Conservation (phyloP, 73 alveolate species). For the Chromera velia region DNA sequence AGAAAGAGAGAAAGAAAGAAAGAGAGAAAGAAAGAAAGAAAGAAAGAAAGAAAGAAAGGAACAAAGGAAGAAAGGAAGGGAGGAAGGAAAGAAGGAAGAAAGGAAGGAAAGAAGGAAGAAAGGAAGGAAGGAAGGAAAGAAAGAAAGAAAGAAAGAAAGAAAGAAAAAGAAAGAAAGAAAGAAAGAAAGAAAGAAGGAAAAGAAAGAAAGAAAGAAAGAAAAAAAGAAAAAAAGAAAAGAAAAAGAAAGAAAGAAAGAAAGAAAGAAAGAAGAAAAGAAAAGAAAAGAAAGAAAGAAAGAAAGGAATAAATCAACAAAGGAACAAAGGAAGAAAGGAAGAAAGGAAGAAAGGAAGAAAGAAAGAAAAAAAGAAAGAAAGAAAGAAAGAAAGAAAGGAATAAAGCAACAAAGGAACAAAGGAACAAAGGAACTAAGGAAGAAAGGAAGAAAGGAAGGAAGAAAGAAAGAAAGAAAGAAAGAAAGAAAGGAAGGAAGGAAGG, state of each 20-base stretch:
- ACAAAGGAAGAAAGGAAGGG: no score
- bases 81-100: no score
- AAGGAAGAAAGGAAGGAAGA: no score
- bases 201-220: not conserved
- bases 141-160: not conserved
- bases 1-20: no score
- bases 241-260: not conserved
- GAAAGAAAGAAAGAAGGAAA: not conserved
- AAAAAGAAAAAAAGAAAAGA: not conserved
- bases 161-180: not conserved
- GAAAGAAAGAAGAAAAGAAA: not conserved
- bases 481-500: no score
- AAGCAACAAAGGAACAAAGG: no score
- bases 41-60: no score
- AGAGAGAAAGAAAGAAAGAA: no score
- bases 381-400: no score
- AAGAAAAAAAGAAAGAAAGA: constrained; percentile 10
- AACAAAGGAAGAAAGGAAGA: not conserved
- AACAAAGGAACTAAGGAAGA: no score
- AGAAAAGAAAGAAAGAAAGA: not conserved
- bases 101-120: not conserved
- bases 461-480: no score
- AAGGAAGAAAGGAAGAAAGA: not conserved
- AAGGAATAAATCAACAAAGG: not conserved
- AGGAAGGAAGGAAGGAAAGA: not conserved